Base-by-base conservation (phyloP, 164 flowering plant species). In the Magnolia changhungtana region DNA sequence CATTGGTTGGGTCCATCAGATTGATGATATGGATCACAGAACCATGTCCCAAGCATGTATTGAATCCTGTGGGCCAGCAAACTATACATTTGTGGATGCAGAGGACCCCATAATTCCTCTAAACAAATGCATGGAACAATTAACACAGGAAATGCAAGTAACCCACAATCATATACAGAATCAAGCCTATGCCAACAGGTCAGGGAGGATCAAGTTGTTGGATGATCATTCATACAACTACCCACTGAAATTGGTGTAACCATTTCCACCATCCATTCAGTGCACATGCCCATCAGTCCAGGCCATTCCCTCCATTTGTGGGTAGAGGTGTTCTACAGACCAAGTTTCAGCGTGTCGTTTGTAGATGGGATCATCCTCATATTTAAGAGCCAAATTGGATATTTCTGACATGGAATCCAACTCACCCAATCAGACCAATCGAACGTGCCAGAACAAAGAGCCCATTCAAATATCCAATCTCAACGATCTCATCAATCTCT, bases 381-480 rank as follows among this genome's bases (percentile, higher is more conserved):
- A 29, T 0, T 9, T 6, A 67, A 27, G 29, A 13, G 50, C 29
- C 18, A 31, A 29, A 67, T 8, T 31, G 10, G 71, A 31, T 29
- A 31, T 29, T 4, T 27, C 2, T 70, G 58, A 50, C 50, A 18
- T n/a, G 58, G 21, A n/a, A 64, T 70, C 45, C 51, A 51, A 23
- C 92, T 89, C 76, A 94, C 98, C 99, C 99, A 55, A 96, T 96
- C 77, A 96, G 83, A 89, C 99, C 99, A 72, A 96, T 94, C 79
- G 98, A 90, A 27, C 99, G 97, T 14, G 99, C 98, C 74, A 96
- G 86, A 58, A 96, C 98, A 71, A 96, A 96, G 78, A 94, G 98
- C 10, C 99, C 99, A 71, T 96, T 96, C 67, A 96, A 89, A 82
- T 96, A 96, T 19, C 99, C 98, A 52, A 96, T 96, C 78, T 85